Conservation (phyloP, 1,284 basidiomycete species). For the Xerocomus minutiporus region DNA sequence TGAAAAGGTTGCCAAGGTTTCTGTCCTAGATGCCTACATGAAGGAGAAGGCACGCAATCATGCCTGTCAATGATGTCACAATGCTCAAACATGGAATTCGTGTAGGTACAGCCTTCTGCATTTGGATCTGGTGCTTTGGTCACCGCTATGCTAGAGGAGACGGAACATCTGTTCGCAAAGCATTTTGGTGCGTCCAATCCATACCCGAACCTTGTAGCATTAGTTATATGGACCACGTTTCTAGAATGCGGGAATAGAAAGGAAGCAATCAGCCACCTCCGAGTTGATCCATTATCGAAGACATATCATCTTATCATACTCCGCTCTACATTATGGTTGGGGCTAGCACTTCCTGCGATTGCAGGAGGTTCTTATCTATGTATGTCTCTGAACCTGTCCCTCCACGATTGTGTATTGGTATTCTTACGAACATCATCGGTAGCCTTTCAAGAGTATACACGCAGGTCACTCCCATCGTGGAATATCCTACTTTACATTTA, state of each 20-base stretch:
- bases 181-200: slow-evolving; percentile 59
- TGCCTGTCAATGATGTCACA: background rate
- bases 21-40: slow-evolving; percentile 68
- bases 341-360: slow-evolving; percentile 74
- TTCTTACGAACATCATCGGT: slow-evolving; percentile 1
- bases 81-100: background rate
- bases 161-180: slow-evolving; percentile 68
- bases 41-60: slow-evolving; percentile 55
- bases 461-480: slow-evolving; percentile 64
- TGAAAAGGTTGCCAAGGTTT: slow-evolving; percentile 77
- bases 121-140: slow-evolving; percentile 63
- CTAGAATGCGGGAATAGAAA: slow-evolving; percentile 84
- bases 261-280: slow-evolving; percentile 66
- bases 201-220: too few relatives aligned
- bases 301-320: slow-evolving; percentile 78
- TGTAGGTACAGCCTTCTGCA: slow-evolving; percentile 56
- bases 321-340: slow-evolving; percentile 72
- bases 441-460: slow-evolving; percentile 63
- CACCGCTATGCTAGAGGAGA: slow-evolving; percentile 64
- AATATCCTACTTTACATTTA: slow-evolving; percentile 79
- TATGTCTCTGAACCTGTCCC: slow-evolving; percentile 32
- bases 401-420: background rate
- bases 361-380: slow-evolving; percentile 67
- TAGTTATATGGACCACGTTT: background rate
- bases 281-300: slow-evolving; percentile 49